Conservation (phyloP, 1,139 yeast genomes). For the Spencermartinsiella ligniputridi region DNA sequence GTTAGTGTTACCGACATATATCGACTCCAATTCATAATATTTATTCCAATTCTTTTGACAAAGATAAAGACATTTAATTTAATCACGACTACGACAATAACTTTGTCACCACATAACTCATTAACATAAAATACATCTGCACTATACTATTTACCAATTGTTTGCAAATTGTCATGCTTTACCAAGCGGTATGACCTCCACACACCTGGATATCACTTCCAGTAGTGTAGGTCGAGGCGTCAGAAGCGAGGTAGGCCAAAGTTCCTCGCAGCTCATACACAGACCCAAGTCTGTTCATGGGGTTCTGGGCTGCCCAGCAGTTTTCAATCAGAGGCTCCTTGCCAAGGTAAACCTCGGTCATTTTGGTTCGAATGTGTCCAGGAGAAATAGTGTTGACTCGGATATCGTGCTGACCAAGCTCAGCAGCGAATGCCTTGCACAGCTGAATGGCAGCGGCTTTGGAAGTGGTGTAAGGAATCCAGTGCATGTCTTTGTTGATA, state of each 20-base stretch:
- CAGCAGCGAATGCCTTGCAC: constrained; percentile 50
- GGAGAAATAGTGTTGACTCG: constrained; percentile 55
- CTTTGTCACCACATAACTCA: background rate
- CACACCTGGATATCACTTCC: constrained; percentile 75
- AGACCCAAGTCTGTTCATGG: constrained; percentile 28
- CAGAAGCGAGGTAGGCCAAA: constrained; percentile 63
- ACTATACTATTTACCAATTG: background rate
- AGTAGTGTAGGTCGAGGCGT: constrained; percentile 72
- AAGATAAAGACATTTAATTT: too few relatives aligned
- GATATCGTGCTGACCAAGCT: constrained; percentile 40
- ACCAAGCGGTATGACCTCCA: constrained; percentile 73
- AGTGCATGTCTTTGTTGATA: constrained; percentile 51
- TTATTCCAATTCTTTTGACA: too few relatives aligned
- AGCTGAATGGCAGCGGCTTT: constrained; percentile 57
- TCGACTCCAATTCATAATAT: too few relatives aligned
- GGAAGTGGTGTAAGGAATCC: constrained; percentile 55
- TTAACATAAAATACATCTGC: background rate
- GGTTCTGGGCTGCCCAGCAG: constrained; percentile 32
- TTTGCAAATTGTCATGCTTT: constrained; percentile 10
- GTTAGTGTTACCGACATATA: too few relatives aligned
- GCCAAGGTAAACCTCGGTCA: constrained; percentile 27
- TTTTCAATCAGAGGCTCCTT: constrained; percentile 29
- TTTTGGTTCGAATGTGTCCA: constrained; percentile 43
- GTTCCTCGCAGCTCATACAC: constrained; percentile 68
- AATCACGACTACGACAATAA: too few relatives aligned